Base-by-base conservation (phyloP, 805 yeast genomes). In the Candida sonorensis region DNA sequence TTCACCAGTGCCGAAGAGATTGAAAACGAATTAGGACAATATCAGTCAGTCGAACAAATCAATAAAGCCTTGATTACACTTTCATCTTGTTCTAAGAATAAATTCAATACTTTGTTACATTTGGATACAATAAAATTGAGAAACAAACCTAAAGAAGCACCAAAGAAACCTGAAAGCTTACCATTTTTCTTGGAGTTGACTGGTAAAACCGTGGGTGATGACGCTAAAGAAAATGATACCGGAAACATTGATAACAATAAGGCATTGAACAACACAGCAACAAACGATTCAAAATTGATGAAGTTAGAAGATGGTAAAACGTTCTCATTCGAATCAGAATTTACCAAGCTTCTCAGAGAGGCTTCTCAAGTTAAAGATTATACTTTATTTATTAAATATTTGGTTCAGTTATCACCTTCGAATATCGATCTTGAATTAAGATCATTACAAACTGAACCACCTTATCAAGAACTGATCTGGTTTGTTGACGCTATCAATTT, bases 131-230 rank as follows among this genome's bases (percentile, higher is more conserved):
- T 92, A 45, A 85, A 77, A 50, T 74, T 71, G 53, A 74, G 98
- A 50, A 87, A 86, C 53, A 90, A 85, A 58, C 97, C 98, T 15
- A 77, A 66, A 31, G 96, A 86, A 53, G 81, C 90, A 1, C 83
- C 92, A 21, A 84, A 83, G 64, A 83, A 78, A 43, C 85, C 95
- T 2, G 82, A 81, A 43, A 70, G 76, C 39, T 75, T 84, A 1
- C 79, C 80, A 11, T 92, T 94, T 57, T 94, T 94, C 66, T 63
- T 92, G 37, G 72, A 75, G 28, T 61, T 81, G 14, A 51, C 73
- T 4, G 85, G 86, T 19, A 75, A 69, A 32, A 65, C 65, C n/a
- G 81, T 78, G 33, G 88, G 87, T 36, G 85, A 80, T 49, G 71
- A 75, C 18, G 86, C 87, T 0, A 53, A 61, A 28, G 72, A 58